Percentiles rank a stretch among this genome's conserved stretches.
Conservation (phyloP, 2,329 filamentous ascomycete genomes). For the Ascochyta pisi region DNA sequence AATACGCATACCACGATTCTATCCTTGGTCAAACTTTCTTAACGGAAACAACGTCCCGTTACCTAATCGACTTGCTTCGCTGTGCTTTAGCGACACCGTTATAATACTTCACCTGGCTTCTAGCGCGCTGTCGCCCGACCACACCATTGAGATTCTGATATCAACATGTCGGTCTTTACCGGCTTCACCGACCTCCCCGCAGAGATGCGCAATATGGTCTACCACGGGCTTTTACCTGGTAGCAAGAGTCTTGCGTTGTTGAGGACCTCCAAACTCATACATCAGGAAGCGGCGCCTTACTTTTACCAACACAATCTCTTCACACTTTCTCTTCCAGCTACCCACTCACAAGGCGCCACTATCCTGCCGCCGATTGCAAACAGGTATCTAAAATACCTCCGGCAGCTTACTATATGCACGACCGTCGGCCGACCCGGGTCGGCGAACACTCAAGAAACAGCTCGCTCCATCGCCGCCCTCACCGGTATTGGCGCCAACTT, state of each 20-base stretch:
- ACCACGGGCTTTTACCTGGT: slow-evolving; percentile 14
- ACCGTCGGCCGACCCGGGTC: neutral
- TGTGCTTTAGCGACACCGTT: neutral
- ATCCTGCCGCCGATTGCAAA: slow-evolving; percentile 1
- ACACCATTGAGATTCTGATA: neutral
- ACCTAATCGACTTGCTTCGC: neutral
- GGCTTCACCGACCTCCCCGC: slow-evolving; percentile 20
- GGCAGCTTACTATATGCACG: neutral
- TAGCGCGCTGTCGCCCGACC: neutral
- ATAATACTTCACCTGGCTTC: neutral
- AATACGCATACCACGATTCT: neutral
- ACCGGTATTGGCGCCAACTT: neutral
- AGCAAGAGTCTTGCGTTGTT: slow-evolving; percentile 20
- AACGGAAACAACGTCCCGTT: neutral
- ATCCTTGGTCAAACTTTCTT: neutral
- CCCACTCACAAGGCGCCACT: neutral
- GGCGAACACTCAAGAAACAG: neutral
- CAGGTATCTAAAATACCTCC: neutral
- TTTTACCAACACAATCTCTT: slow-evolving; percentile 30
- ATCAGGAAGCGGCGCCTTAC: slow-evolving; percentile 29
- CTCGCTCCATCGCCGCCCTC: neutral
- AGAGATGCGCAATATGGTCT: slow-evolving; percentile 32
- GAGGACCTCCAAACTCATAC: slow-evolving; percentile 22
- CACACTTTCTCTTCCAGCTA: slow-evolving; percentile 18
- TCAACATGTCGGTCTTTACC: slow-evolving; percentile 3